Evolutionary conservation across 306 rosid species (phyloP).

Genomic region (Cucumis melo): DNA sequence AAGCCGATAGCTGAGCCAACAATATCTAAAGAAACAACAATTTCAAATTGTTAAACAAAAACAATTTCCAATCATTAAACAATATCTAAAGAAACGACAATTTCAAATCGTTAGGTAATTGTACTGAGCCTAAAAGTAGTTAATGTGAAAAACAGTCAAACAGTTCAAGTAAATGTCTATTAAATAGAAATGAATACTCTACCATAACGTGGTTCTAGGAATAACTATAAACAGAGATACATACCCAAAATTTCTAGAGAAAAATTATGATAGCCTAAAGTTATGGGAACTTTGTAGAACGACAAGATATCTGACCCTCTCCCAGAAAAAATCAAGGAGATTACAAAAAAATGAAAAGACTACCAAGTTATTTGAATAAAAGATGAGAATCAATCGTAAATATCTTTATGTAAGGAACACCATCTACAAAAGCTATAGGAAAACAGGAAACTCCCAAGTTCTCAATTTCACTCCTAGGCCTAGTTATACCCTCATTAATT

Average conservation of each 20-base stretch:
- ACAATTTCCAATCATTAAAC: too few relatives aligned
- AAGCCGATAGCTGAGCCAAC: constrained; percentile 70
- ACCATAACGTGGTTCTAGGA: background rate
- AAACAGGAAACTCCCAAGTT: background rate
- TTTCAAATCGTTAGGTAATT: constrained; percentile 4
- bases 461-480: background rate
- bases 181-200: background rate
- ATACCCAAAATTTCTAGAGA: background rate
- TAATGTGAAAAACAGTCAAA: background rate
- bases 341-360: background rate
- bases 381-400: background rate
- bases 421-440: background rate
- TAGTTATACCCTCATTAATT: background rate
- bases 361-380: background rate
- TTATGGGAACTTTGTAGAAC: background rate
- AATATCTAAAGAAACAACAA: constrained; percentile 31
- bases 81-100: constrained; percentile 31
- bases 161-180: background rate
- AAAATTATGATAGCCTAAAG: background rate
- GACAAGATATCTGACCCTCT: background rate
- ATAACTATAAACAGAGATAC: background rate
- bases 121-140: background rate
- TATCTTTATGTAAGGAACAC: background rate
- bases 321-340: background rate
- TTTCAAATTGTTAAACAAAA: background rate